Base-by-base conservation (phyloP, 768 basidiomycete species). In the Pisolithus microcarpus region DNA sequence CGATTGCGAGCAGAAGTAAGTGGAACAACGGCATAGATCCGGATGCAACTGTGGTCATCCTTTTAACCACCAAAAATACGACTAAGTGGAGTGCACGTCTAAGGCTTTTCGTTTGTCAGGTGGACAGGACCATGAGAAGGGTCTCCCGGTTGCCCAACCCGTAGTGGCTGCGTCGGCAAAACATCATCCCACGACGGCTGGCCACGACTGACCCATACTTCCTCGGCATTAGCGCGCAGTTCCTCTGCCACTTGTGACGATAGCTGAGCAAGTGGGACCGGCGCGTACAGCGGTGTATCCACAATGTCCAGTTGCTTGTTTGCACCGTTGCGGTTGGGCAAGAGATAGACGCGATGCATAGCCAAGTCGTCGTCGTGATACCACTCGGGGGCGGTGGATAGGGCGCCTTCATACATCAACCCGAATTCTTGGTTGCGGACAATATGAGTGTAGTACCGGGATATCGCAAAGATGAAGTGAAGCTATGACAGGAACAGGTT, bases 381-480 rank as follows among this genome's bases (percentile, higher is more conserved):
- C 24, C 42, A 23, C 43, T 51, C 43, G 31, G 48, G 44, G 57
- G 58, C 46, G 58, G 16, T 30, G 28, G 61, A 51, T 53, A 37
- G 24, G 44, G 40, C 39, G 54, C 38, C 46, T 49, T 57, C 54
- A 57, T 52, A 48, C 40, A 46, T 52, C 42, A 59, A 53, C 47
- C 56, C 34, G 34, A 34, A 34, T 34, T 11, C 59, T 48, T 72
- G 62, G 52, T 71, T 71, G n/a, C 77, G 76, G 26, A 70, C 66
- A 36, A 88, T 70, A 40, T 77, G 72, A 7, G 74, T 67, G 63
- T 87, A 82, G 56, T 81, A 80, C 46, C 76, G 83, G 8, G 84
- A 79, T 10, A 91, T 75, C 2, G 85, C 79, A 53, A 90, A 73
- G 34, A 89, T 76, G 66, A 87, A 85, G 65, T 90, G 87, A 47